phyloP scores from a whole-genome alignment of 2,329 filamentous ascomycete species.

The Pseudocercospora ulei region DNA sequence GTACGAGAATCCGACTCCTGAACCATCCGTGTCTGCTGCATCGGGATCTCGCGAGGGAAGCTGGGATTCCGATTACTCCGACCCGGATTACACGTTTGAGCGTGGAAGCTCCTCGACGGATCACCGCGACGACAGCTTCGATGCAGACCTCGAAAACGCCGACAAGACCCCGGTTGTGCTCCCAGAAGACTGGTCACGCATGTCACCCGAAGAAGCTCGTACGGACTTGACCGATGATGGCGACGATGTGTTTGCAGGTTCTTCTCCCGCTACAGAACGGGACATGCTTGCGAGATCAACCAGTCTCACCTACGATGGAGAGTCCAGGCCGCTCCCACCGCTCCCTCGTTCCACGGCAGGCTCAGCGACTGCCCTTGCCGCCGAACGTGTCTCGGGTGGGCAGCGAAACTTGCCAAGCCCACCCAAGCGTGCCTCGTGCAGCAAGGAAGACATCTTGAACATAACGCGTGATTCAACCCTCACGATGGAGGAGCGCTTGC shows the following conservation, averaged over 20 bases:
- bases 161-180: conserved; percentile 97
- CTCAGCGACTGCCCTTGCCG: conserved; percentile 56
- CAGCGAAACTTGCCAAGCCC: conserved; percentile 63
- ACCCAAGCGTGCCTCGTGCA: conserved; percentile 55
- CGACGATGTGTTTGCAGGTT: conserved; percentile 58
- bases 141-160: conserved; percentile 87
- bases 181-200: conserved; percentile 85
- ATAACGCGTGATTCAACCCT: conserved; percentile 62
- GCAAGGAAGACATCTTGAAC: conserved; percentile 67
- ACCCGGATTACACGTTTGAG: conserved; percentile 56
- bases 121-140: conserved; percentile 64
- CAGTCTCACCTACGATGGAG: conserved; percentile 66
- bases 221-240: conserved; percentile 46
- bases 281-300: conserved; percentile 56
- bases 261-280: conserved; percentile 43
- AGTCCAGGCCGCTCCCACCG: conserved; percentile 76
- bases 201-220: conserved; percentile 56
- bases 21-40: conserved; percentile 73
- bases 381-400: conserved; percentile 59
- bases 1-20: conserved; percentile 95
- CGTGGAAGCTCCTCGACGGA: conserved; percentile 50
- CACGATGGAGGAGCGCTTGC: conserved; percentile 74
- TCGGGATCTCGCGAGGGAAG: conserved; percentile 87
- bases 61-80: conserved; percentile 68
- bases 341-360: conserved; percentile 56